phyloP scores from a whole-genome alignment of 2,329 filamentous ascomycete species.

The Waltergamsia citrina region DNA sequence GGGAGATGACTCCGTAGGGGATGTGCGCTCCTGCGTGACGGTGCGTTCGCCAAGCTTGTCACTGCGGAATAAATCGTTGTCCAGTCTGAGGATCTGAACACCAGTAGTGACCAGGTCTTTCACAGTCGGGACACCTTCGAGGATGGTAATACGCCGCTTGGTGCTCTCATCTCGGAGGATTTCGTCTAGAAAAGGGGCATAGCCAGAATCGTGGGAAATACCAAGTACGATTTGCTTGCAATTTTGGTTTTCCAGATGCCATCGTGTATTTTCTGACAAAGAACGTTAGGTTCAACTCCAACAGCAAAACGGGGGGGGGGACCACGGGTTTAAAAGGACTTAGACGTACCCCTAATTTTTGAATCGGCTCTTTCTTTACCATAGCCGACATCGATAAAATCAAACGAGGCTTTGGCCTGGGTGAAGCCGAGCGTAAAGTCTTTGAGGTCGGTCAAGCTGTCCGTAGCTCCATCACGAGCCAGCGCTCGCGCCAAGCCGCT shows the following conservation, averaged over 20 bases:
- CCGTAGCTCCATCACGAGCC: constrained; percentile 34
- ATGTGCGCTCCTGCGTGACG: not conserved
- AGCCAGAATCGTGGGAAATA: constrained; percentile 51
- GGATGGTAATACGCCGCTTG: constrained; percentile 36
- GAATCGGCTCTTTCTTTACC: constrained; percentile 49
- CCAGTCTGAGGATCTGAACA: constrained; percentile 35
- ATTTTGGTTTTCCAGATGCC: constrained; percentile 50
- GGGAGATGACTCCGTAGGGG: not conserved
- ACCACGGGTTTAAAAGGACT: not conserved
- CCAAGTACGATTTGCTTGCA: constrained; percentile 54
- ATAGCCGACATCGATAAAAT: constrained; percentile 54
- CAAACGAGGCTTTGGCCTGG: constrained; percentile 47
- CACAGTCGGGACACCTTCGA: constrained; percentile 44
- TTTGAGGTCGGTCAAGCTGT: constrained; percentile 33
- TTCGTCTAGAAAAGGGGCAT: constrained; percentile 49
- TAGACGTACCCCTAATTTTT: constrained; percentile 47
- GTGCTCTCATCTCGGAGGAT: constrained; percentile 33
- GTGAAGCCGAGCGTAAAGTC: constrained; percentile 53
- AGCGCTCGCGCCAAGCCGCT: constrained; percentile 39
- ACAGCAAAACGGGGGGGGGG: too few relatives aligned
- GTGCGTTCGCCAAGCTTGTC: constrained; percentile 37
- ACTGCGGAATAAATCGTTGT: constrained; percentile 38
- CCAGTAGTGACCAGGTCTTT: constrained; percentile 37
- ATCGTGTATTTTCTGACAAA: constrained; percentile 38
- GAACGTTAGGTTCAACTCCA: constrained; percentile 4